These are phyloP conservation scores for Senecio squalidus DNA, from an alignment of 140 eudicot genomes.

Conservation along the genomic window DNA sequence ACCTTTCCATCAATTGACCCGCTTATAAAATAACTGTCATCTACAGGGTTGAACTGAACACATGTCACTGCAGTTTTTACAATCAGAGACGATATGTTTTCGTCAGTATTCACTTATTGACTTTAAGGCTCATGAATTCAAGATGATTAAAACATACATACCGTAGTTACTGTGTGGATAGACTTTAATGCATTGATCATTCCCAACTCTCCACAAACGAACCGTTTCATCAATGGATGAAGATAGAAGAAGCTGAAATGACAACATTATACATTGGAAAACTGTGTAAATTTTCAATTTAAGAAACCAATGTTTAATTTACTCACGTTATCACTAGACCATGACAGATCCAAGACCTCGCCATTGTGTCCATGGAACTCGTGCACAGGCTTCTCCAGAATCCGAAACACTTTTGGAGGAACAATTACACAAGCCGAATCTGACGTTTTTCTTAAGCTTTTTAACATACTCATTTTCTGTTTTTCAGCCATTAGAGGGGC, in stretches of 20 bases:
- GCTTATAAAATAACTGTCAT: slow-evolving; percentile 71
- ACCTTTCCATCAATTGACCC: slow-evolving; percentile 98
- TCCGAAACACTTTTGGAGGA: slow-evolving; percentile 81
- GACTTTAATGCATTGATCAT: slow-evolving; percentile 52
- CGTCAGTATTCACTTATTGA: neutral
- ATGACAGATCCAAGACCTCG: slow-evolving; percentile 78
- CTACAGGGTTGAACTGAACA: slow-evolving; percentile 69
- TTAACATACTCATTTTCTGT: slow-evolving; percentile 47
- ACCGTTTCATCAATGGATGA: slow-evolving; percentile 90
- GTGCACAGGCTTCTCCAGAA: slow-evolving; percentile 80
- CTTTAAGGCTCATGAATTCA: neutral
- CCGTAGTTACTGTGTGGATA: slow-evolving; percentile 67
- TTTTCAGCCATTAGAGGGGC: slow-evolving; percentile 54
- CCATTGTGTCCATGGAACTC: slow-evolving; percentile 75
- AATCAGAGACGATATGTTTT: neutral
- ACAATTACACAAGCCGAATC: slow-evolving; percentile 79
- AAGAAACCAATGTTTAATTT: neutral
- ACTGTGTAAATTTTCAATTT: neutral
- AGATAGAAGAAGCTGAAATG: slow-evolving; percentile 65
- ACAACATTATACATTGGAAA: slow-evolving; percentile 9
- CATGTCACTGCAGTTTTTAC: slow-evolving; percentile 51
- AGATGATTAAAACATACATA: neutral
- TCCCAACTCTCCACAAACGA: slow-evolving; percentile 83
- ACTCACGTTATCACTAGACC: slow-evolving; percentile 81
- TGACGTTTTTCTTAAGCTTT: slow-evolving; percentile 45